A percentile compares a stretch with the other conserved stretches of the same genome.
Conservation (phyloP, 306 rosid genomes). For the Echinosophora koreensis region DNA sequence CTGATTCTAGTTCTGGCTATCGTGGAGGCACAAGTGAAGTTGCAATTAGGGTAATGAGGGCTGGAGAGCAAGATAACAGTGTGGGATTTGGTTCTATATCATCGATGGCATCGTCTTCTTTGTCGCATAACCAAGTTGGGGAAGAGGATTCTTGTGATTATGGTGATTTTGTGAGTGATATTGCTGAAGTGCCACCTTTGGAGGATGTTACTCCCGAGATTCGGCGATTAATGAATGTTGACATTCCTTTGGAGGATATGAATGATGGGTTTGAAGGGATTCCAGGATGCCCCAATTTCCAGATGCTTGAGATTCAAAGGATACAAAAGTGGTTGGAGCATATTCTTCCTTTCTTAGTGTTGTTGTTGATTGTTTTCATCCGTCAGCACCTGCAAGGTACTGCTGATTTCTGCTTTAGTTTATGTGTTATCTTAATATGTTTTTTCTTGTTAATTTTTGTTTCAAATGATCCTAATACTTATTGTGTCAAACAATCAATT, state of each 20-base stretch:
- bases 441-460: background rate
- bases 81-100: background rate
- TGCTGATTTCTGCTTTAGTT: background rate
- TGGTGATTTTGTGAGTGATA: no score
- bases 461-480: no score
- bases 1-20: background rate
- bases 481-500: no score
- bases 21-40: constrained; percentile 63
- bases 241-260: no score
- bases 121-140: no score
- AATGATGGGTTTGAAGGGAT: no score
- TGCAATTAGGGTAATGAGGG: constrained; percentile 68
- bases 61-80: constrained; percentile 51
- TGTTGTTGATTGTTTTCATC: constrained; percentile 79
- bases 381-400: constrained; percentile 93
- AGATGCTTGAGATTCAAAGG: constrained; percentile 76
- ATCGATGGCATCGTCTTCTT: no score
- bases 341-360: constrained; percentile 82
- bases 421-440: background rate
- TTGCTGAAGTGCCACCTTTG: no score
- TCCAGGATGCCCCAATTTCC: no score
- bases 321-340: constrained; percentile 82
- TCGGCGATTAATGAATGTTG: background rate
- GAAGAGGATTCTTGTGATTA: no score
- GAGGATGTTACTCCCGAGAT: constrained; percentile 26